phyloP scores from a whole-genome alignment of 2,329 filamentous ascomycete species.

The Fusarium scirpi region DNA sequence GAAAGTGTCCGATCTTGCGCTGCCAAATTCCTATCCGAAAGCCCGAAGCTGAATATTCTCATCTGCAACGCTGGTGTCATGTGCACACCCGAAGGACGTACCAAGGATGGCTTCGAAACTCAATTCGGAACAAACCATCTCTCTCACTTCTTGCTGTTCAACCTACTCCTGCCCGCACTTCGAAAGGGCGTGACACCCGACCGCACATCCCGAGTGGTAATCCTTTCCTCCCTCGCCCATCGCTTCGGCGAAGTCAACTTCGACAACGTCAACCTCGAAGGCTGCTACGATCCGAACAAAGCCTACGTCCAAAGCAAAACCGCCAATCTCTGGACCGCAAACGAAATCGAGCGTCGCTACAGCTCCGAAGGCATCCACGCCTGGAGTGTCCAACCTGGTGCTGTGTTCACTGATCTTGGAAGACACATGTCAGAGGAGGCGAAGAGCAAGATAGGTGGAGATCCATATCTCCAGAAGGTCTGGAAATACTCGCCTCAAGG shows the following conservation, averaged over 20 bases:
- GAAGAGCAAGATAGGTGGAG: background rate
- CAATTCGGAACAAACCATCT: conserved; percentile 18
- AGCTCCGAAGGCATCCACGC: background rate
- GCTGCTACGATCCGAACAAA: conserved; percentile 7
- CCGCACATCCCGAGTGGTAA: background rate
- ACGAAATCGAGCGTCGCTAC: conserved; percentile 6
- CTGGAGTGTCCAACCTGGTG: conserved; percentile 10
- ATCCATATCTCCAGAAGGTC: conserved; percentile 3
- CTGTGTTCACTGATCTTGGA: background rate
- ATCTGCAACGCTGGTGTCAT: conserved; percentile 21
- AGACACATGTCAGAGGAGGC: conserved; percentile 5
- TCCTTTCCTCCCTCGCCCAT: conserved; percentile 1
- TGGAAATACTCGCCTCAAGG: background rate
- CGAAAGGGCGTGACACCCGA: background rate
- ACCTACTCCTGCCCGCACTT: background rate
- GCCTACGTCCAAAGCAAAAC: conserved; percentile 3
- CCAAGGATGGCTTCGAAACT: conserved; percentile 4
- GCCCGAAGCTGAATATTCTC: background rate
- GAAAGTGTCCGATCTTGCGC: background rate
- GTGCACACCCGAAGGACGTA: conserved; percentile 2
- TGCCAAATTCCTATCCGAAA: background rate
- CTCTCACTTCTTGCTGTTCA: background rate
- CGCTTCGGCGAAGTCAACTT: conserved; percentile 8
- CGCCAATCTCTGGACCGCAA: conserved; percentile 16
- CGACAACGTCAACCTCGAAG: conserved; percentile 8